A percentile compares a stretch with the other conserved stretches of the same genome.
These are phyloP conservation scores for Fusarium pseudograminearum DNA, from an alignment of 2,329 filamentous ascomycete genomes.

Conservation along the genomic window DNA sequence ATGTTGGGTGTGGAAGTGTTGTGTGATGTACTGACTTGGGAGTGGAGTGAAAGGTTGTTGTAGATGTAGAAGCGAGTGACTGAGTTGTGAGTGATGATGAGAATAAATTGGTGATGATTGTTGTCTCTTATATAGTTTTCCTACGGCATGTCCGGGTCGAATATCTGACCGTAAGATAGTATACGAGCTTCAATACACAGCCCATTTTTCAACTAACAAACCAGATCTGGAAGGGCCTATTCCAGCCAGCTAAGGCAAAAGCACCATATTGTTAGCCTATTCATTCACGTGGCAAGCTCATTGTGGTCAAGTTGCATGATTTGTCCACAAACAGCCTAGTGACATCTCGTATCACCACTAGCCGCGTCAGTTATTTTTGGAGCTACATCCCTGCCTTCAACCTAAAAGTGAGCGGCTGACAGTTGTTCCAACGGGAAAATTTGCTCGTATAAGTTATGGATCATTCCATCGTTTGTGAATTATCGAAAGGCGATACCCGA, in stretches of 20 bases:
- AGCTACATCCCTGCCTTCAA: neutral
- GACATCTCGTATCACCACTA: constrained; percentile 11
- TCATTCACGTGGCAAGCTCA: constrained; percentile 6
- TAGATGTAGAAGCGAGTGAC: constrained; percentile 3
- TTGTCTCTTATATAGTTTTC: constrained; percentile 9
- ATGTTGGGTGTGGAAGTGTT: rapidly evolving
- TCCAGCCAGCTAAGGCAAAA: neutral
- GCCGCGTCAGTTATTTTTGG: constrained; percentile 5
- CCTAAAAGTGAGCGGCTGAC: neutral
- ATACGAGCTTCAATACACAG: constrained; percentile 10
- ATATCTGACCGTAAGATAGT: neutral
- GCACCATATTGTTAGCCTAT: neutral
- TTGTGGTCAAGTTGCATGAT: neutral
- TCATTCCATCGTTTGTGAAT: constrained; percentile 15
- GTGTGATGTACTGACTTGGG: neutral
- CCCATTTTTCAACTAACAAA: neutral
- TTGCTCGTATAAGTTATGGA: constrained; percentile 13
- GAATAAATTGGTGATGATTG: rapidly evolving
- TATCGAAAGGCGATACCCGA: constrained; percentile 15
- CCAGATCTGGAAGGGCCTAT: too few relatives aligned
- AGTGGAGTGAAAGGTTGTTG: neutral
- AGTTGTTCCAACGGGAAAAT: neutral
- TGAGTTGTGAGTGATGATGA: constrained; percentile 28
- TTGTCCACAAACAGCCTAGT: neutral
- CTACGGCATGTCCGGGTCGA: neutral